Base-by-base conservation (phyloP, 2,329 filamentous ascomycete genomes). In the Leptodontidium sp. region DNA sequence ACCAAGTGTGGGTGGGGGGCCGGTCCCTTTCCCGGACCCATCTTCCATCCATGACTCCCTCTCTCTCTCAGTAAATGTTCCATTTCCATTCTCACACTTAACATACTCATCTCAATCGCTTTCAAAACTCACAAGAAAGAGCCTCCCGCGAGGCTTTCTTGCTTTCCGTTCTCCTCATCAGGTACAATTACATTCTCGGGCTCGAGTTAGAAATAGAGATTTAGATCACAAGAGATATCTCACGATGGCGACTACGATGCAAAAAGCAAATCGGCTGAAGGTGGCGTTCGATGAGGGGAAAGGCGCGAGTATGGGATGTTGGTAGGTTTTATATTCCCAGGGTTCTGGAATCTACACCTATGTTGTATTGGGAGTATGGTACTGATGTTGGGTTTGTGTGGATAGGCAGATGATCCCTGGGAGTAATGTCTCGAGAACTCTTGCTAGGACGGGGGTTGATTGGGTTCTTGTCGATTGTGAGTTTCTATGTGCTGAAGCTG, bases 381-480 rank as follows among this genome's bases (percentile, higher is more conserved):
- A 32, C 45, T 61, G 58, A 61, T 12, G 2, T 47, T 35, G 7
- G 7, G 47, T 53, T 12, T 21, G 8, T 15, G 50, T 29, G 11
- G 4, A 47, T 35, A 73, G 71, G 88, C 88, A 90, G 79, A 88
- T 88, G 82, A 79, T 90, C 65, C 88, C 88, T 0, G 86, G 87
- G 0, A 82, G 84, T 55, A 89, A 90, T 70, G 80, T 90, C 14
- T 87, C 88, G 5, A 83, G 88, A 64, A 78, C 84, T 21, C 80
- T 93, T 59, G 89, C 90, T 1, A 82, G 87, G 65, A 85, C 84
- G 2, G 90, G 88, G 0, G 83, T 90, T 1, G 90, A 92, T 76
- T 91, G 90, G 84, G 86, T 93, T 11, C 82, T 91, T 77, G 86
- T 87, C 32, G 86, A 87, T 75, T 86, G 85, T 74, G 85, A 86